Conservation (phyloP, 768 basidiomycete genomes). For the Phylloporus sp. region DNA sequence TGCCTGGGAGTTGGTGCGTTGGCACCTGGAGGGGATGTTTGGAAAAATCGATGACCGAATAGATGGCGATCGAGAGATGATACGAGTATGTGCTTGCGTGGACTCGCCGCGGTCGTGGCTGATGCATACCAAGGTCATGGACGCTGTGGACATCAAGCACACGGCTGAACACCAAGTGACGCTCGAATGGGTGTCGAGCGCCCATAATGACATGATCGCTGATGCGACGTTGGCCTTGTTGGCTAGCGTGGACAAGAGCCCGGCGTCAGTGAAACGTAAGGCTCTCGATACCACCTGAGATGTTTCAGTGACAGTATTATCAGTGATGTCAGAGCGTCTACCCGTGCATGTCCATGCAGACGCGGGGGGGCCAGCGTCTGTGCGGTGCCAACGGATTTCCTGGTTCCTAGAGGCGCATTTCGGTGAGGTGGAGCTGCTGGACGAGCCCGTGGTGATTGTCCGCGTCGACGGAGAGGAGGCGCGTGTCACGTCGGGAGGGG, state of each 20-base stretch:
- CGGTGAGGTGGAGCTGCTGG: slow-evolving; percentile 66
- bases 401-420: slow-evolving; percentile 95
- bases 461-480: slow-evolving; percentile 79
- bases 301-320: background rate
- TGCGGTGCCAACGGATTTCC: slow-evolving; percentile 53
- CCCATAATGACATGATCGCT: slow-evolving; percentile 96
- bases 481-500: slow-evolving; percentile 65
- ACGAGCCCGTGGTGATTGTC: slow-evolving; percentile 65
- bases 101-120: background rate
- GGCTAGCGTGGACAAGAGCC: slow-evolving; percentile 85
- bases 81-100: slow-evolving; percentile 53
- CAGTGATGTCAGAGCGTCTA: slow-evolving; percentile 57
- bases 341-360: slow-evolving; percentile 65
- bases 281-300: background rate
- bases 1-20: slow-evolving; percentile 86
- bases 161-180: slow-evolving; percentile 71
- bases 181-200: slow-evolving; percentile 90
- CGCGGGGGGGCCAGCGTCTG: slow-evolving; percentile 22
- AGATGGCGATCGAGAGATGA: slow-evolving; percentile 58
- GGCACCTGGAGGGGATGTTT: slow-evolving; percentile 97
- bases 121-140: slow-evolving; percentile 73
- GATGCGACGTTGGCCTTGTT: slow-evolving; percentile 89
- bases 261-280: slow-evolving; percentile 92
- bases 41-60: slow-evolving; percentile 69
- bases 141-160: slow-evolving; percentile 77